Evolutionary conservation across 2,329 filamentous ascomycete genomes (phyloP).

Genomic region (Trichoderma simmonsii): DNA sequence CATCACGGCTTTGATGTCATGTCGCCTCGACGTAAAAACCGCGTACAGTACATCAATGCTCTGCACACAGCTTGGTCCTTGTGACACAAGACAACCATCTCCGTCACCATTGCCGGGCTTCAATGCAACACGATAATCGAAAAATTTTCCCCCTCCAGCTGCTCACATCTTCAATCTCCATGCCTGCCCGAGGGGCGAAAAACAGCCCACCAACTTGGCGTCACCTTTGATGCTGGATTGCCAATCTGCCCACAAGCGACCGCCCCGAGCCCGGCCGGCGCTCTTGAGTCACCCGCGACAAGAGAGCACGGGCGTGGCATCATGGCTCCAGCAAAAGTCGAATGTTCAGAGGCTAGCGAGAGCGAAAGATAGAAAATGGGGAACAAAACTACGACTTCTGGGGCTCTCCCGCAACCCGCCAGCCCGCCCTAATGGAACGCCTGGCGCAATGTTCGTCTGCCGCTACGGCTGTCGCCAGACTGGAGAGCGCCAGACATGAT

Average conservation of each 20-base stretch:
- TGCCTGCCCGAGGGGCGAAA: constrained; percentile 18
- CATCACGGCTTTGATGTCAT: neutral
- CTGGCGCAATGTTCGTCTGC: constrained; percentile 10
- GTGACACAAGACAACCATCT: neutral
- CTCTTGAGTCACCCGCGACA: constrained; percentile 18
- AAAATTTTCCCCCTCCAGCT: neutral
- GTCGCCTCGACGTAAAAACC: neutral
- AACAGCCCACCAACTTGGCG: constrained; percentile 18
- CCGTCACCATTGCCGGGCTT: neutral
- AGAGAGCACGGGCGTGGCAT: constrained; percentile 12
- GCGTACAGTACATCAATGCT: neutral
- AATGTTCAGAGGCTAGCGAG: constrained; percentile 12
- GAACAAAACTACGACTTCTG: neutral
- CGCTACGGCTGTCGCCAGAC: constrained; percentile 3
- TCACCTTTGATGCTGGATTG: neutral
- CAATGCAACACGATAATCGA: neutral
- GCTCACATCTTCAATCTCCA: neutral
- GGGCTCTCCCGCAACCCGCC: neutral
- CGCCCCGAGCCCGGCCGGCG: constrained; percentile 2
- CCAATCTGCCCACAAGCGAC: constrained; percentile 16
- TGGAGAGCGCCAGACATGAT: neutral
- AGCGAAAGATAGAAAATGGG: neutral
- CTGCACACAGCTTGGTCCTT: neutral
- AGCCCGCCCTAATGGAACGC: neutral
- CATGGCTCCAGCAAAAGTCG: constrained; percentile 12